Evolutionary conservation across 2,329 filamentous ascomycete genomes (phyloP), one percentile per base, ranked within the genome.

Genomic region (Monilinia fructicola): DNA sequence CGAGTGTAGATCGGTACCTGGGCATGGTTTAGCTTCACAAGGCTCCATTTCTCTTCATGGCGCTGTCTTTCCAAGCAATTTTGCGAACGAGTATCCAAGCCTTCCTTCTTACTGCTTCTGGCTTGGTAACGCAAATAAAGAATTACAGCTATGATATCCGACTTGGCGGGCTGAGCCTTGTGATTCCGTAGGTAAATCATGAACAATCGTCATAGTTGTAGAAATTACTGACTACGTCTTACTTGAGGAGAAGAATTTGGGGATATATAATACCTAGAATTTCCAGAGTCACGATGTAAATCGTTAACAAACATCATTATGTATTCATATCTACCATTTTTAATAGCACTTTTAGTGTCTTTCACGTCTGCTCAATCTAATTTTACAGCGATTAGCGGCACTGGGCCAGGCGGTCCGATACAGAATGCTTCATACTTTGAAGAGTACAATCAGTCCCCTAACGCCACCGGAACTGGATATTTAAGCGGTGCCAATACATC

Each of bases 361-460:
- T 21, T 64, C 4, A 23, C 28, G 4, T 42, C 6, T 26, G 38
- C 50, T 23, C 26, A 54, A 46, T 28, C 18, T 18, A 12, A 54
- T 12, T 18, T 10, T 18, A 23, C 12, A 56, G 40, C 4, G 2
- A 38, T 40, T 23, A 46, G 7, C n/a, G 62, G 42, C 21, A 21
- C 2, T 23, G 62, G 62, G 23, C 9, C 40, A 28, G 52, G 38
- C 38, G 10, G 52, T 11, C 52, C 28, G 18, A 35, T 12, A 18
- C 26, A 42, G n/a, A 56, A 64, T 38, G 26, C 26, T n/a, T 50
- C 62, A 2, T 64, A 58, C n/a, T 56, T 64, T 4, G 11, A 42
- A 35, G 18, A 55, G 12, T 56, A 56, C 40, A 64, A 56, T 26
- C 38, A 64, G 21, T 23, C 4, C 4, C 61, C 62, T 4, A 64